Conservation (phyloP, 352 stramenopile species). For the Phytophthora hybrid region DNA sequence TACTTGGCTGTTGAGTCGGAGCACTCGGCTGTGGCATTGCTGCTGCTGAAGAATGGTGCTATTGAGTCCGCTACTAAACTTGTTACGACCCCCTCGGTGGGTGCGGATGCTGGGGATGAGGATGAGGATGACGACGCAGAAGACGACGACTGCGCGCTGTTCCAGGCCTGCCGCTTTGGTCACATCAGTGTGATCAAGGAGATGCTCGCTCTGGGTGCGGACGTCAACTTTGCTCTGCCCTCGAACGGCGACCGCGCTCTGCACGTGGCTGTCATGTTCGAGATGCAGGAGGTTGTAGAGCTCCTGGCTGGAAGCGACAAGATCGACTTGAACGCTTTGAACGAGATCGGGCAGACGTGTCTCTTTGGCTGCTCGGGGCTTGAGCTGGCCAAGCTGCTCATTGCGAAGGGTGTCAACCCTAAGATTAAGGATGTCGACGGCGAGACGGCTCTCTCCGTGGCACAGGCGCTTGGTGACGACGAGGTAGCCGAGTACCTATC, state of each 20-base stretch:
- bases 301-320: slow-evolving; percentile 59
- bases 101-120: slow-evolving; percentile 44
- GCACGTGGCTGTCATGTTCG: slow-evolving; percentile 86
- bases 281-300: slow-evolving; percentile 85
- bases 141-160: slow-evolving; percentile 79
- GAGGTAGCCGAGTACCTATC: slow-evolving; percentile 75
- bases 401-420: slow-evolving; percentile 72
- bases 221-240: slow-evolving; percentile 77
- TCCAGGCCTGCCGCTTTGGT: slow-evolving; percentile 79
- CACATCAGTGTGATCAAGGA: slow-evolving; percentile 77
- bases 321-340: slow-evolving; percentile 74
- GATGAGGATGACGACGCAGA: slow-evolving; percentile 48
- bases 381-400: slow-evolving; percentile 69
- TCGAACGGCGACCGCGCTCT: slow-evolving; percentile 74
- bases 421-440: slow-evolving; percentile 67
- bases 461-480: slow-evolving; percentile 76
- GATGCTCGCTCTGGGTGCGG: slow-evolving; percentile 73
- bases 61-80: slow-evolving; percentile 72
- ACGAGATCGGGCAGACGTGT: slow-evolving; percentile 78
- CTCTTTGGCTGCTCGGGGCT: slow-evolving; percentile 84
- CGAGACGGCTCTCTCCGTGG: slow-evolving; percentile 79
- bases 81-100: slow-evolving; percentile 56
- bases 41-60: slow-evolving; percentile 76
- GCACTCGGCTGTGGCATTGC: slow-evolving; percentile 73
- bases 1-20: slow-evolving; percentile 82